These are phyloP conservation scores for Holtermanniella nyarrowii DNA, from an alignment of 768 basidiomycete species.

Conservation along the genomic window DNA sequence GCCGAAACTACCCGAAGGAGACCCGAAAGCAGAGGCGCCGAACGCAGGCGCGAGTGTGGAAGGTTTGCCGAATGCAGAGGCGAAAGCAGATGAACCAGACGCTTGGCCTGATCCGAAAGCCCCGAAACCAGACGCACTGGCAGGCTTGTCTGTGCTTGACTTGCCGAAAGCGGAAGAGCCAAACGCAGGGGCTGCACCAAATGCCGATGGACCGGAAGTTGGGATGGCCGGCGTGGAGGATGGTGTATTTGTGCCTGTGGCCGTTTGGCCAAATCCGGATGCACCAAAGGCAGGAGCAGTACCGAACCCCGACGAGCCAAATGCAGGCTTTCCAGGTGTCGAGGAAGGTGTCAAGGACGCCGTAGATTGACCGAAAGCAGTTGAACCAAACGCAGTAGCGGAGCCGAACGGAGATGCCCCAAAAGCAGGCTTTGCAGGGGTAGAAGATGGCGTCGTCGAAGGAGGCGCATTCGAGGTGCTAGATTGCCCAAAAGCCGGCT, in stretches of 20 bases:
- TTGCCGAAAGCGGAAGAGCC: conserved; percentile 20
- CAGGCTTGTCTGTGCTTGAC: too few species aligned
- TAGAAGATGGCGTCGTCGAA: not conserved
- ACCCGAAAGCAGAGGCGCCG: conserved; percentile 43
- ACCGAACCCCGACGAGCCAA: conserved; percentile 31
- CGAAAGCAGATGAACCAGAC: conserved; percentile 4
- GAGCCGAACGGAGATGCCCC: conserved; percentile 19
- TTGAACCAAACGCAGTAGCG: conserved; percentile 1
- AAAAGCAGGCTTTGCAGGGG: conserved; percentile 6
- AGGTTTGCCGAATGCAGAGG: conserved; percentile 2
- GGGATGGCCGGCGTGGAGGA: not conserved
- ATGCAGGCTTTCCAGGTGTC: conserved; percentile 11
- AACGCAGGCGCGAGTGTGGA: conserved; percentile 27
- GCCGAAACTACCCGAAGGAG: conserved; percentile 9
- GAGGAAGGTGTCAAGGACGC: not conserved
- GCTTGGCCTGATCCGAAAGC: conserved; percentile 2
- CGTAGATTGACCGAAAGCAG: not conserved
- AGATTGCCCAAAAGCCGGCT: conserved; percentile 1
- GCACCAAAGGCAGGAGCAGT: conserved; percentile 5
- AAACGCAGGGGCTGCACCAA: conserved; percentile 34
- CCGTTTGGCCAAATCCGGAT: not conserved
- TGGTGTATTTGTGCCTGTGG: too few species aligned
- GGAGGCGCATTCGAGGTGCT: too few species aligned
- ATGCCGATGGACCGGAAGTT: conserved; percentile 4
- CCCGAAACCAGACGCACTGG: not conserved